Base-by-base conservation (phyloP, 73 alveolate genomes). In the Stentor roeselii region DNA sequence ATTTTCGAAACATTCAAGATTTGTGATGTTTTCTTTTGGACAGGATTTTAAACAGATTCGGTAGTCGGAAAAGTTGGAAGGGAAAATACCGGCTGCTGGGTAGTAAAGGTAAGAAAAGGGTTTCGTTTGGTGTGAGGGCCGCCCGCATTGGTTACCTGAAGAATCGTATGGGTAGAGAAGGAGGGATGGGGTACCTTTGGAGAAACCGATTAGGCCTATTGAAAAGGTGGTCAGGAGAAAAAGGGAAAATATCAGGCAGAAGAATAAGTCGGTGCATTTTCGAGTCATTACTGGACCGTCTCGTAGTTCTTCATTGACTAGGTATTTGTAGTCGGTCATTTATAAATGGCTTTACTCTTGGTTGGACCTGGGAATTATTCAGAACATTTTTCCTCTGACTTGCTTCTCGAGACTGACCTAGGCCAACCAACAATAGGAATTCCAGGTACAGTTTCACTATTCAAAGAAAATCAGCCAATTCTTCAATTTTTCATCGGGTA, bases 241-340 rank as follows among this genome's bases (percentile, higher is more conserved):
- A 37, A 90, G 37, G 60, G 88, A 36, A 83, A 93, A 95, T 76
- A 91, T 58, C 75, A 92, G 78, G 76, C 95, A 93, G 88, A 92
- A 89, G 75, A 95, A 76, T 38, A 87, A 83, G 84, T 95, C 99
- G 15, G 98, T 90, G 87, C 97, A 92, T 77, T 85, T 87, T 76
- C 99, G 87, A 60, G 92, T 95, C 77, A 86, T 90, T 60, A 87
- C 75, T 39, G 97, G 96, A n/a, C 99, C 99, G 39, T 90, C 90
- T 58, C 27, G 15, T 58, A 58, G 74, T 31, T 58, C 74, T 21
- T n/a, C 35, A n/a, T n/a, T n/a, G n/a, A n/a, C n/a, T n/a, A 58
- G 15, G 27, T n/a, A 31, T 58, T 58, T 58, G 27, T 58, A 58
- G 27, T 58, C 74, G 35, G 74, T 58, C 74, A 58, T 58, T n/a